Evolutionary conservation across 306 rosid species (phyloP).

Genomic region (Aeschynomene evenia): DNA sequence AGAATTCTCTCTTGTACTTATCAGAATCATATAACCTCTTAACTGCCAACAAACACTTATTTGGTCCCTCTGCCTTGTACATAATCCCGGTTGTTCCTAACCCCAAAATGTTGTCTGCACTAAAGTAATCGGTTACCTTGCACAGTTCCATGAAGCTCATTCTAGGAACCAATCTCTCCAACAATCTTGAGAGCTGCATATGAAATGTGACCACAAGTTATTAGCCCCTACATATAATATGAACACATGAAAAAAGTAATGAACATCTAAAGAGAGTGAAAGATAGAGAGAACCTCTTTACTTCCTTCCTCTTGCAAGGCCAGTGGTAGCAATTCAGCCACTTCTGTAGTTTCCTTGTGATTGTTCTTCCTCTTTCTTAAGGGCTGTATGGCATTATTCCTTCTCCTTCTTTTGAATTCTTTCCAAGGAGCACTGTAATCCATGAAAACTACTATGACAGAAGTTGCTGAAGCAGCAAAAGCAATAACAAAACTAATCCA

Average conservation of each 20-base stretch:
- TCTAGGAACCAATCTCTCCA: constrained; percentile 29
- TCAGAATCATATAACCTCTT: constrained; percentile 35
- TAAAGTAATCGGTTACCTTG: constrained; percentile 37
- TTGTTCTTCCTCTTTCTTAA: constrained; percentile 12
- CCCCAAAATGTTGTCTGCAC: constrained; percentile 27
- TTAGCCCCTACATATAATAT: neutral
- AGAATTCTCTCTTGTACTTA: constrained; percentile 23
- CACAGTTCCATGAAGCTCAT: constrained; percentile 32
- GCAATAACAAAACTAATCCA: constrained; percentile 30
- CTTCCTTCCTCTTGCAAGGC: neutral
- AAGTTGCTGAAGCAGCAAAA: constrained; percentile 20
- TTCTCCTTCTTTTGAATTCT: neutral
- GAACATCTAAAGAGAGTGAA: neutral
- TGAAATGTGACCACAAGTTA: neutral
- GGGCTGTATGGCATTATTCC: neutral
- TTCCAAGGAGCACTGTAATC: constrained; percentile 4
- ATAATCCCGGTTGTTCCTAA: constrained; percentile 39
- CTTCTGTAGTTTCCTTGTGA: neutral
- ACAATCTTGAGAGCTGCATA: constrained; percentile 24
- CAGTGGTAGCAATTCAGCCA: constrained; percentile 12
- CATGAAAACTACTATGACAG: neutral
- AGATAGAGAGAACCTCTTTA: constrained; percentile 35
- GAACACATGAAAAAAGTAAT: no score
- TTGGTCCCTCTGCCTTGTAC: constrained; percentile 36
- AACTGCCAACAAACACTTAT: constrained; percentile 27